Conservation (phyloP, 2,329 filamentous ascomycete genomes). For the Beauveria pseudobassiana region DNA sequence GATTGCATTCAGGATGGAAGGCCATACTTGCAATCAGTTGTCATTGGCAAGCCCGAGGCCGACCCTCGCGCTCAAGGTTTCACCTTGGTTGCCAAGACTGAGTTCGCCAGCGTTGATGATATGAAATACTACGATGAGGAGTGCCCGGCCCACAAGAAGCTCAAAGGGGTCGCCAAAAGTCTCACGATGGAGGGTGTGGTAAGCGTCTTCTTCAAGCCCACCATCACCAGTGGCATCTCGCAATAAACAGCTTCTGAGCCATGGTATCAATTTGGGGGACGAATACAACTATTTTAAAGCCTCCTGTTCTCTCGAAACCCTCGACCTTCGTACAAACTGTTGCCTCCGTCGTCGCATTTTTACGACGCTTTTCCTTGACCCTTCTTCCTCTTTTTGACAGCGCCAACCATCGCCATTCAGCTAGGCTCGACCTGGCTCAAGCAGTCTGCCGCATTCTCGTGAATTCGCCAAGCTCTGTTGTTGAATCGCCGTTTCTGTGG, state of each 20-base stretch:
- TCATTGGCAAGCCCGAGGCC: slow-evolving; percentile 45
- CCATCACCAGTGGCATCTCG: slow-evolving; percentile 18
- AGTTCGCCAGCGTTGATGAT: slow-evolving; percentile 58
- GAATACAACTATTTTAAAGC: neutral
- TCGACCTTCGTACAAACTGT: too few relatives aligned
- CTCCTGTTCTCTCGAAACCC: neutral
- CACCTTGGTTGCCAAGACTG: slow-evolving; percentile 55
- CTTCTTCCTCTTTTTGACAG: neutral
- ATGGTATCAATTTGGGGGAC: neutral
- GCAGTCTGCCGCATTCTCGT: slow-evolving; percentile 13
- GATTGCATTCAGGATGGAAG: slow-evolving; percentile 52
- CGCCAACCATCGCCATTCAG: neutral
- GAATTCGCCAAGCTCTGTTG: slow-evolving; percentile 28
- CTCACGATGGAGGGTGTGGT: slow-evolving; percentile 29
- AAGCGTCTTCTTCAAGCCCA: slow-evolving; percentile 34
- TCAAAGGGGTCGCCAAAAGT: slow-evolving; percentile 30
- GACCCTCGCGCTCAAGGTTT: slow-evolving; percentile 58
- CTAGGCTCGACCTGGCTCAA: neutral
- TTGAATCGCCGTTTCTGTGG: slow-evolving; percentile 29
- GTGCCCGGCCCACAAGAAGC: slow-evolving; percentile 34
- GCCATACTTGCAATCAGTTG: slow-evolving; percentile 56
- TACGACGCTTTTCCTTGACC: neutral
- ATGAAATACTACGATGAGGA: slow-evolving; percentile 62
- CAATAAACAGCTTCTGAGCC: neutral
- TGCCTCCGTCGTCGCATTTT: neutral